Percentiles rank a stretch among this genome's conserved stretches.
These are phyloP conservation scores for Hortiboletus campestris DNA, from an alignment of 768 basidiomycete genomes.

Conservation along the genomic window DNA sequence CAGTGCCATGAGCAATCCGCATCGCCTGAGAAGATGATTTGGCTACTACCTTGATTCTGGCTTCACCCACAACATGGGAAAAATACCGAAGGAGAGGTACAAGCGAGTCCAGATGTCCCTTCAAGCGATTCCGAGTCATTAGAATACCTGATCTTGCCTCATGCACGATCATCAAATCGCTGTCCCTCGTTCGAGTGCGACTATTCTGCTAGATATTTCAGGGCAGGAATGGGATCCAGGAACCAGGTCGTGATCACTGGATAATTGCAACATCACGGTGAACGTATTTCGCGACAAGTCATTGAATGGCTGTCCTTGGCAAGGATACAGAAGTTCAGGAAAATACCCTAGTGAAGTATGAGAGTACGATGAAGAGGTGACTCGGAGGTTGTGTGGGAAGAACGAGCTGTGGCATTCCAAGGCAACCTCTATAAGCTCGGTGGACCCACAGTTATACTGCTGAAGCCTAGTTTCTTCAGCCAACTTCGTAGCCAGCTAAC, in stretches of 20 bases:
- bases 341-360: not conserved
- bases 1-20: no score
- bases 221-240: not conserved
- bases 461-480: constrained; percentile 29
- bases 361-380: no score
- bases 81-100: no score
- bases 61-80: no score
- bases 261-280: not conserved
- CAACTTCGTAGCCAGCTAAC: constrained; percentile 32
- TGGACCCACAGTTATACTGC: constrained; percentile 28
- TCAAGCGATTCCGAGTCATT: no score
- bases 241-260: not conserved
- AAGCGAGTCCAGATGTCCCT: no score
- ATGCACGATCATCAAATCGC: not conserved
- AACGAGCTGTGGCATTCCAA: not conserved
- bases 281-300: not conserved
- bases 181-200: not conserved
- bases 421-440: constrained; percentile 16
- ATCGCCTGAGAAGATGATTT: no score
- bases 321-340: not conserved
- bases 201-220: not conserved
- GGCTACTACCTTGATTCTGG: no score
- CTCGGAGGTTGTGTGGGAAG: no score
- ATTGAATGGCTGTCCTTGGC: not conserved
- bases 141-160: not conserved